Conservation (phyloP, 73 alveolate genomes). For the Paramecium octaurelia region DNA sequence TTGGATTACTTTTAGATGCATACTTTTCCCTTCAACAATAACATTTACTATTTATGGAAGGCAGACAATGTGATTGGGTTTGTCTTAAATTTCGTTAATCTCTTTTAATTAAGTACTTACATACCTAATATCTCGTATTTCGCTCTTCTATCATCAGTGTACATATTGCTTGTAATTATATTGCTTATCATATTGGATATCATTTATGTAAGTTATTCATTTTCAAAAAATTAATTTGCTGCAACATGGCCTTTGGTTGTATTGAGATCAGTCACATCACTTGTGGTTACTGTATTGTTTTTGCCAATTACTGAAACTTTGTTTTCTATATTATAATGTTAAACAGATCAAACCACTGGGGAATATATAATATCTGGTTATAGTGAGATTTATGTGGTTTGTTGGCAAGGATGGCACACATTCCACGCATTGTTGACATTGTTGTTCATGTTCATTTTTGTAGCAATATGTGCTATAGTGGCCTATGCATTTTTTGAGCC, state of each 20-base stretch:
- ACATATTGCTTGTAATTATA: constrained; percentile 63
- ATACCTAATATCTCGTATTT: constrained; percentile 56
- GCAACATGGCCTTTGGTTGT: constrained; percentile 70
- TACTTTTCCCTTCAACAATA: constrained; percentile 41
- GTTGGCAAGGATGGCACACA: constrained; percentile 58
- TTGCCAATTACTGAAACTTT: constrained; percentile 64
- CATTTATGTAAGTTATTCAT: constrained; percentile 68
- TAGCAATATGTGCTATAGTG: constrained; percentile 45
- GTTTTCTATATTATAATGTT: constrained; percentile 13
- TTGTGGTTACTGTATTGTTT: constrained; percentile 70
- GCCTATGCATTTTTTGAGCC: constrained; percentile 62
- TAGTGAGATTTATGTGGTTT: neutral
- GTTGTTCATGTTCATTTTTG: constrained; percentile 24
- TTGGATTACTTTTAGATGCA: constrained; percentile 55
- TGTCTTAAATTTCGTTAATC: constrained; percentile 50
- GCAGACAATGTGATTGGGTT: constrained; percentile 57
- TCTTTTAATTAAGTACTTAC: constrained; percentile 61
- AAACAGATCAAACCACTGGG: constrained; percentile 9
- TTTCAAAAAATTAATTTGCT: constrained; percentile 65
- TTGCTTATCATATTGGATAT: constrained; percentile 66
- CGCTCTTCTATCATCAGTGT: constrained; percentile 64
- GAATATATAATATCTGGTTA: neutral
- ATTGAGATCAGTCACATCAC: constrained; percentile 63
- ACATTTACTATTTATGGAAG: constrained; percentile 65
- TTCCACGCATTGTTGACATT: constrained; percentile 23